Percentiles rank a stretch among this genome's conserved stretches.
Evolutionary conservation across 805 yeast genomes (phyloP).

Genomic region (Saccharomycopsis malanga): DNA sequence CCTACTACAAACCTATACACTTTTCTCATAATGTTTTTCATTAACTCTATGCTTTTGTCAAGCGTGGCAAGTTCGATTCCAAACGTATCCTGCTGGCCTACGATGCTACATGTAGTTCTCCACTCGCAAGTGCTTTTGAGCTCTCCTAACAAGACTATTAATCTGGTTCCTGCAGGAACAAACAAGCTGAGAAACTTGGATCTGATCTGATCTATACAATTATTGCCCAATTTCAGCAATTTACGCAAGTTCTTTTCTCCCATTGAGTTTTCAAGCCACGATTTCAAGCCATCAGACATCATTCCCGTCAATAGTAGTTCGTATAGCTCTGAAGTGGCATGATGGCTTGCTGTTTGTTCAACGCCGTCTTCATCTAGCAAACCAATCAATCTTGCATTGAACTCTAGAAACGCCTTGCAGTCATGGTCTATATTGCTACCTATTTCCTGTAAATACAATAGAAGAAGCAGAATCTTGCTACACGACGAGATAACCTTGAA

Average conservation of each 20-base stretch:
- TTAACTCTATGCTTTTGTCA: constrained; percentile 17
- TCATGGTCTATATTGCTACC: constrained; percentile 28
- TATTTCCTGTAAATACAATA: constrained; percentile 31
- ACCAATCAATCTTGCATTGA: constrained; percentile 30
- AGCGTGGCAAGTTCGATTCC: neutral
- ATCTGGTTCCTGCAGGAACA: constrained; percentile 50
- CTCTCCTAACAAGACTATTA: constrained; percentile 40
- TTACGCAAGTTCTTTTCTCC: constrained; percentile 60
- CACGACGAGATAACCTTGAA: constrained; percentile 21
- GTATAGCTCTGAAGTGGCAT: constrained; percentile 35
- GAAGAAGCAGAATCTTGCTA: constrained; percentile 29
- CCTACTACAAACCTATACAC: constrained; percentile 34
- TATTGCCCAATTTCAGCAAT: constrained; percentile 45
- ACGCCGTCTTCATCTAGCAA: constrained; percentile 31
- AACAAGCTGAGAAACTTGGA: constrained; percentile 42
- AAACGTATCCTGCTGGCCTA: neutral
- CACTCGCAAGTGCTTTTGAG: constrained; percentile 37
- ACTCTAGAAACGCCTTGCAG: constrained; percentile 33
- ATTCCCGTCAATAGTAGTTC: constrained; percentile 46
- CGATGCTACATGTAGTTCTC: too few species aligned
- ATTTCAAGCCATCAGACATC: constrained; percentile 40
- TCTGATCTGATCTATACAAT: constrained; percentile 43
- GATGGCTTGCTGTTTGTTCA: constrained; percentile 23
- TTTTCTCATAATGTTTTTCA: constrained; percentile 26
- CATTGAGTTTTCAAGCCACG: constrained; percentile 57